phyloP scores from a whole-genome alignment of 805 yeast species.

The Metschnikowia orientalis region DNA sequence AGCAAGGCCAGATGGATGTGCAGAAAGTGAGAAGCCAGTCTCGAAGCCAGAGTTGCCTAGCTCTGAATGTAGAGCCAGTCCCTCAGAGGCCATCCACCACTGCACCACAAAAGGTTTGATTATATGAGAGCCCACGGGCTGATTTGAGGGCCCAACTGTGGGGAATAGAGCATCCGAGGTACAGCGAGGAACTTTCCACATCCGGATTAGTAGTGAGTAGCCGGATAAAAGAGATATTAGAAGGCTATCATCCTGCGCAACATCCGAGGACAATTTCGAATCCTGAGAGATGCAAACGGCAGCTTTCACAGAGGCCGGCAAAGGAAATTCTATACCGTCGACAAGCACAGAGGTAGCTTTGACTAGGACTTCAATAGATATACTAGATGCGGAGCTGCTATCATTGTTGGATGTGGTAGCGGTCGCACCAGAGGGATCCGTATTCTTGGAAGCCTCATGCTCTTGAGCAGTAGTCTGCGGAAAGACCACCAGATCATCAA shows the following conservation, averaged over 20 bases:
- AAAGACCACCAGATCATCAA: conserved; percentile 4
- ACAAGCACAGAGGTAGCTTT: conserved; percentile 30
- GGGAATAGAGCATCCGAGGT: conserved; percentile 22
- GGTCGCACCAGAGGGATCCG: not conserved
- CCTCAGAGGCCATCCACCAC: conserved; percentile 41
- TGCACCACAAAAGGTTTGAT: conserved; percentile 45
- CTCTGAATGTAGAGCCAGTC: conserved; percentile 10
- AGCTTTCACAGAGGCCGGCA: conserved; percentile 31
- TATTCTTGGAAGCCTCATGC: conserved; percentile 4
- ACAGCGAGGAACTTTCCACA: conserved; percentile 33
- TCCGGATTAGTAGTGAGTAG: conserved; percentile 34
- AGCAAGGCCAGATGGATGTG: conserved; percentile 38
- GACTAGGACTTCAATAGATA: conserved; percentile 30
- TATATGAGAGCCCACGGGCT: conserved; percentile 18
- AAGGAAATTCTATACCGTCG: conserved; percentile 26
- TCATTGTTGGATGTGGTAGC: conserved; percentile 6
- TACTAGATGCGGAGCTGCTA: conserved; percentile 1
- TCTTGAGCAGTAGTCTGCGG: conserved; percentile 1
- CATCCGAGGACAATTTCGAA: conserved; percentile 8
- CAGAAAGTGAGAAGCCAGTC: conserved; percentile 26
- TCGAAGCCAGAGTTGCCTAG: not conserved
- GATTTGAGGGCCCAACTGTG: conserved; percentile 7
- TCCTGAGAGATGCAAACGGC: conserved; percentile 24
- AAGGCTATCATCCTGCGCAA: conserved; percentile 33
- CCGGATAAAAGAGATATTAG: conserved; percentile 39